phyloP scores from a whole-genome alignment of 1,139 yeast species.

The Saccharomyces hybrid region DNA sequence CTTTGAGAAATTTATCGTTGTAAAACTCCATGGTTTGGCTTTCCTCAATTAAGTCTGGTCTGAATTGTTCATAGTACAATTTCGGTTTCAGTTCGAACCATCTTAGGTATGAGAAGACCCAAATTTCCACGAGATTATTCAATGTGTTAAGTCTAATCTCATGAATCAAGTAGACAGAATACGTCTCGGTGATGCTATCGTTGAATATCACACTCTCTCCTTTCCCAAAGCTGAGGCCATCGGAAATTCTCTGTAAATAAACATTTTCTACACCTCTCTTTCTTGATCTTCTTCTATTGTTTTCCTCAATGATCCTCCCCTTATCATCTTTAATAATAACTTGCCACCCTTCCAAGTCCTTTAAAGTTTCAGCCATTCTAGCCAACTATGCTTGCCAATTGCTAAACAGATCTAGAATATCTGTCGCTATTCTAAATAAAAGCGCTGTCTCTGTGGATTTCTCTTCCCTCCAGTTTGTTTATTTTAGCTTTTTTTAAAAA shows the following conservation, averaged over 20 bases:
- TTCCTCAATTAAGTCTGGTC: constrained; percentile 11
- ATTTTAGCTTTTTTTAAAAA: background rate
- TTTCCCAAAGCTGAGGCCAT: constrained; percentile 19
- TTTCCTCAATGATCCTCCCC: constrained; percentile 21
- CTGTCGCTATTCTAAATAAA: background rate
- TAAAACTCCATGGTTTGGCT: constrained; percentile 10
- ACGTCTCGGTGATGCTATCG: constrained; percentile 14
- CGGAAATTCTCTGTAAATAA: constrained; percentile 12
- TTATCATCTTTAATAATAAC: constrained; percentile 23
- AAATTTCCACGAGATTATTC: constrained; percentile 25
- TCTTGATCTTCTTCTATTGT: constrained; percentile 17
- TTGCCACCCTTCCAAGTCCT: constrained; percentile 28
- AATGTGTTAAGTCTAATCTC: constrained; percentile 28
- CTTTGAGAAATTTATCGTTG: constrained; percentile 16
- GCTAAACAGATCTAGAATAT: background rate
- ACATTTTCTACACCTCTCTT: constrained; percentile 16
- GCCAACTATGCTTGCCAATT: constrained; percentile 10
- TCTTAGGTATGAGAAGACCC: constrained; percentile 25
- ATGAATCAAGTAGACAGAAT: constrained; percentile 22
- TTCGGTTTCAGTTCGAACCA: constrained; percentile 25
- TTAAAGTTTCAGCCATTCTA: constrained; percentile 24
- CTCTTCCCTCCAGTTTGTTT: background rate
- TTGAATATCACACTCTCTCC: constrained; percentile 25
- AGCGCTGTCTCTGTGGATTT: constrained; percentile 2
- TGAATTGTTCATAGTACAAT: constrained; percentile 12